These are phyloP conservation scores for Pseudogymnoascus sp. DNA, from an alignment of 2,329 filamentous ascomycete species.

Conservation along the genomic window DNA sequence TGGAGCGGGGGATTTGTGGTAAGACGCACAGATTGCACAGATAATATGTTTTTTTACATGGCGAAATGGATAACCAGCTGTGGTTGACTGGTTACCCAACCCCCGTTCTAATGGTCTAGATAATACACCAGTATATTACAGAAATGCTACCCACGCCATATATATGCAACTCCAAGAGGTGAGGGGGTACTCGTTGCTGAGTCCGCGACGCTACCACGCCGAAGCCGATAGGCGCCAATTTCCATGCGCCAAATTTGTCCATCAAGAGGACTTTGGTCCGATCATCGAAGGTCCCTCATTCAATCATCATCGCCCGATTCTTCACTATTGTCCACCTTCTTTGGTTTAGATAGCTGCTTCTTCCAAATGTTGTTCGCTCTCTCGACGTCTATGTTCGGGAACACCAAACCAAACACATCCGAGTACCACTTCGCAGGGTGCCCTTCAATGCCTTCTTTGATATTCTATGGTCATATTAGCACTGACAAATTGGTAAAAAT, in stretches of 20 bases:
- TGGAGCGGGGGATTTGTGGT: neutral
- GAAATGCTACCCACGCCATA: conserved; percentile 3
- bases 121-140: conserved; percentile 10
- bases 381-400: conserved; percentile 68
- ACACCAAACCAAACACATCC: conserved; percentile 87
- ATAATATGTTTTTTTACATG: conserved; percentile 7
- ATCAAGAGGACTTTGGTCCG: neutral
- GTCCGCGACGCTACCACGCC: neutral
- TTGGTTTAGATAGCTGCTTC: conserved; percentile 30
- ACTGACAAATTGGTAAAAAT: conserved; percentile 18
- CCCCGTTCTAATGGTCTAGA: conserved; percentile 8
- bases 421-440: conserved; percentile 87
- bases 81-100: neutral
- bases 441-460: conserved; percentile 92
- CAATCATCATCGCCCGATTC: conserved; percentile 9
- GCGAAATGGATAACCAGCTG: conserved; percentile 5
- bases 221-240: conserved; percentile 6
- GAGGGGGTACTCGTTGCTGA: conserved; percentile 2
- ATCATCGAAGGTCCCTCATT: conserved; percentile 7
- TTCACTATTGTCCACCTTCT: conserved; percentile 27
- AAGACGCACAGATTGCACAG: conserved; percentile 1
- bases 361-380: conserved; percentile 59
- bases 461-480: conserved; percentile 58
- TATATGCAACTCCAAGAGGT: conserved; percentile 5
- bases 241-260: conserved; percentile 6